Conservation (phyloP, 108 stramenopile species). For the Poteriospumella lacustris region DNA sequence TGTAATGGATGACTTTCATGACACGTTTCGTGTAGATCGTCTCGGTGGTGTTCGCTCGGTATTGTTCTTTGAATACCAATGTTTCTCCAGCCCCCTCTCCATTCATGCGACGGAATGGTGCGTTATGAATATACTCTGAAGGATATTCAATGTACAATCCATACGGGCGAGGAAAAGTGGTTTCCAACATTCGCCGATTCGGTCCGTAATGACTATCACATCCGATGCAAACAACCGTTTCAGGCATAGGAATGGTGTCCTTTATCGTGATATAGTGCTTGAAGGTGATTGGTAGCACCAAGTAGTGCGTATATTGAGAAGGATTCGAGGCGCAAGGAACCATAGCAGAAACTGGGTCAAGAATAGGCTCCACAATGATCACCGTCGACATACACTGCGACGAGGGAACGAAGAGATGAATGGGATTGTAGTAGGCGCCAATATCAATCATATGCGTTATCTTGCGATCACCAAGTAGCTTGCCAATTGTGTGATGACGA, state of each 20-base stretch:
- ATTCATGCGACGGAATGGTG: neutral
- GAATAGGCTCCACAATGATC: slow-evolving; percentile 1
- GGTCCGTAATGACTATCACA: slow-evolving; percentile 24
- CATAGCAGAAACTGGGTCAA: neutral
- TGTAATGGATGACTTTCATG: slow-evolving; percentile 9
- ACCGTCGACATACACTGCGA: neutral
- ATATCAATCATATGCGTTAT: slow-evolving; percentile 4
- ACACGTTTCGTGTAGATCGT: slow-evolving; percentile 19
- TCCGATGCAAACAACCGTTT: slow-evolving; percentile 13
- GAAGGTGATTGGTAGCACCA: slow-evolving; percentile 14
- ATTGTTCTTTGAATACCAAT: neutral
- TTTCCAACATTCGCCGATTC: neutral
- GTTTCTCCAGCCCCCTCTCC: neutral
- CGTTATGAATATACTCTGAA: slow-evolving; percentile 3
- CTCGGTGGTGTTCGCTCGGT: neutral
- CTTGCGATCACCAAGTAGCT: neutral
- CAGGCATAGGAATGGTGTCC: neutral
- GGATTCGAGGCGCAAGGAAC: slow-evolving; percentile 14
- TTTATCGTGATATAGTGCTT: neutral
- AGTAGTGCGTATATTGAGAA: neutral
- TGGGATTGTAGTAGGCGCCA: slow-evolving; percentile 16
- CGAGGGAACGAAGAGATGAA: neutral
- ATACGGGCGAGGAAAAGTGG: neutral
- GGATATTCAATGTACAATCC: slow-evolving; percentile 11
- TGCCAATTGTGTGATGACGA: neutral